phyloP scores from a whole-genome alignment of 257 asterid genomes.

The Petrea volubilis region DNA sequence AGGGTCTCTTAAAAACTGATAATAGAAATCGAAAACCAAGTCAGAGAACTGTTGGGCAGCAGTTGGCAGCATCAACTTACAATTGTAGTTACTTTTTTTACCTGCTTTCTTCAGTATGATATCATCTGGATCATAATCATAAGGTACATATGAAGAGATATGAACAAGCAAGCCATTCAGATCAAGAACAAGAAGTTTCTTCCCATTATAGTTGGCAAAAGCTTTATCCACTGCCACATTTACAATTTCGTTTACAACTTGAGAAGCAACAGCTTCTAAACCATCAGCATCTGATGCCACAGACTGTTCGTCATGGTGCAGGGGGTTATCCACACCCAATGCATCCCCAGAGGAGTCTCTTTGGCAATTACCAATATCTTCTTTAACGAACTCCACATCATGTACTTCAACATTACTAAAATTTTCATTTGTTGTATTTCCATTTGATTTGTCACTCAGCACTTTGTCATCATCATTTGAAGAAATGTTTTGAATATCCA shows the following conservation, averaged over 20 bases:
- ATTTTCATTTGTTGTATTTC: neutral
- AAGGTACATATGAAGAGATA: slow-evolving; percentile 54
- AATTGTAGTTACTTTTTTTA: slow-evolving; percentile 8
- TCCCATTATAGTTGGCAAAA: slow-evolving; percentile 25
- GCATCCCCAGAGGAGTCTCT: slow-evolving; percentile 12
- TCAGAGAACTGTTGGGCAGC: slow-evolving; percentile 27
- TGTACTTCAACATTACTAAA: neutral
- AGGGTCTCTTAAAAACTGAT: slow-evolving; percentile 87
- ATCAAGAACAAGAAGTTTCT: slow-evolving; percentile 91
- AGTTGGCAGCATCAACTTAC: slow-evolving; percentile 18
- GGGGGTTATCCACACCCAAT: neutral
- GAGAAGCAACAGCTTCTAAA: slow-evolving; percentile 20
- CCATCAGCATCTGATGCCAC: slow-evolving; percentile 24
- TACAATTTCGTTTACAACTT: slow-evolving; percentile 17
- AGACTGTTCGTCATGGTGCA: slow-evolving; percentile 22
- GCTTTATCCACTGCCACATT: slow-evolving; percentile 24
- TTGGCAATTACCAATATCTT: neutral
- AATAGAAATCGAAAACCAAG: slow-evolving; percentile 23
- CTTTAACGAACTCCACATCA: slow-evolving; percentile 7
- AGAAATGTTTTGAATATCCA: slow-evolving; percentile 14
- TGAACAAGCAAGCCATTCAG: slow-evolving; percentile 79
- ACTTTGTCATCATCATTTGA: neutral
- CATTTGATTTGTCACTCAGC: slow-evolving; percentile 23
- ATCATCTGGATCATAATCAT: slow-evolving; percentile 46
- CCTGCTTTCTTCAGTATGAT: slow-evolving; percentile 69